These are phyloP conservation scores for Podila minutissima DNA, from an alignment of 192 early-diverging fungal species.

Conservation along the genomic window DNA sequence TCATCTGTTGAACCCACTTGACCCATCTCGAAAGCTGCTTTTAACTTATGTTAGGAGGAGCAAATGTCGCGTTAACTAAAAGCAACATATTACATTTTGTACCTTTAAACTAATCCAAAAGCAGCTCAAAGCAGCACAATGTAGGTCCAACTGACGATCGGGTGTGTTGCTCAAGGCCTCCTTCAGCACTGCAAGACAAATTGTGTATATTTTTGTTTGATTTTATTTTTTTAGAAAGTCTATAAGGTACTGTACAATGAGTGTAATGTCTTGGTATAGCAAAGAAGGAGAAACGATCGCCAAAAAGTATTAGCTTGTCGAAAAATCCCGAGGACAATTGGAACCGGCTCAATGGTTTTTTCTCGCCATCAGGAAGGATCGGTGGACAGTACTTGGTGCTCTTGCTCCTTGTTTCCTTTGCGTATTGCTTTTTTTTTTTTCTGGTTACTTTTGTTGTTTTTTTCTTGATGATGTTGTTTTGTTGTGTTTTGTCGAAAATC, in stretches of 20 bases:
- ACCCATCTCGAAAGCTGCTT: slow-evolving; percentile 20
- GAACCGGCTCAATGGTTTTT: neutral
- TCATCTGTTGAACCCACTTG: slow-evolving; percentile 15
- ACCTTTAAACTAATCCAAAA: no score
- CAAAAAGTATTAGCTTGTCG: neutral
- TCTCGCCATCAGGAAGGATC: neutral
- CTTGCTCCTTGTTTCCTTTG: neutral
- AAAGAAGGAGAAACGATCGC: neutral
- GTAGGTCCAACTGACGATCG: no score
- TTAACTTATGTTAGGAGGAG: no score
- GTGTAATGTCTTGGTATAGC: neutral
- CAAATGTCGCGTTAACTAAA: no score
- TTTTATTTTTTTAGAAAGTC: neutral
- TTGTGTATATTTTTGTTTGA: neutral
- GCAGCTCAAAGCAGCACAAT: no score
- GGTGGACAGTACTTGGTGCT: neutral
- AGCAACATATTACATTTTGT: no score
- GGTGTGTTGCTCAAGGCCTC: no score
- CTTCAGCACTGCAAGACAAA: no score
- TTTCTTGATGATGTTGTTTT: slow-evolving; percentile 3
- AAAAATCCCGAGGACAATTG: neutral
- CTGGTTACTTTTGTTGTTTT: neutral
- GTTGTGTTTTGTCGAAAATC: neutral
- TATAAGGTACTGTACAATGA: neutral
- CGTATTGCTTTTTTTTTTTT: neutral